phyloP scores from a whole-genome alignment of 2,329 filamentous ascomycete genomes.

The Talaromyces sp. region DNA sequence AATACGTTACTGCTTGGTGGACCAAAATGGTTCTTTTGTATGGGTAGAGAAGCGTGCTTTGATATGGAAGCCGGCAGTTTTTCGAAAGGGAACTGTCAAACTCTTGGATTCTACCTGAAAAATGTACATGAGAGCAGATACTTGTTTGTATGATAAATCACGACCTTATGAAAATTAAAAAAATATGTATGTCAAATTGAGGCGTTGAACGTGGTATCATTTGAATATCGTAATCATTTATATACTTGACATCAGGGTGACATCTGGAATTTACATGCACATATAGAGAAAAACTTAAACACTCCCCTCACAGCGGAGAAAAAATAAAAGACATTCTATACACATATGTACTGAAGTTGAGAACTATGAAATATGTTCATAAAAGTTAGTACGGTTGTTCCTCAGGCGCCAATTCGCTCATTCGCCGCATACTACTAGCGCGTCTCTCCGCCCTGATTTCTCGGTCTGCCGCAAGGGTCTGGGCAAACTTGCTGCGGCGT shows the following conservation, averaged over 20 bases:
- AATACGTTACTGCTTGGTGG: slow-evolving; percentile 7
- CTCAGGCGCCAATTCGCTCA: neutral
- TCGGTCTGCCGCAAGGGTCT: slow-evolving; percentile 27
- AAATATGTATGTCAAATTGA: too few species aligned
- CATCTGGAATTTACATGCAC: neutral
- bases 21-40: slow-evolving; percentile 1
- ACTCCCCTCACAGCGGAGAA: too few species aligned
- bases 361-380: neutral
- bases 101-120: neutral
- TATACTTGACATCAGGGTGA: neutral
- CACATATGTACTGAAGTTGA: neutral
- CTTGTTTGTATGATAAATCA: too few species aligned
- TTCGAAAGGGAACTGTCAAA: neutral
- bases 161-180: too few species aligned
- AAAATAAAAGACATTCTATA: too few species aligned
- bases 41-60: slow-evolving; percentile 4
- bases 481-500: slow-evolving; percentile 48
- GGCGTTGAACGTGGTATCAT: neutral
- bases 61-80: slow-evolving; percentile 6
- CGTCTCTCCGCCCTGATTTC: slow-evolving; percentile 10
- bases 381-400: neutral
- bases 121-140: too few species aligned
- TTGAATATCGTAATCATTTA: neutral
- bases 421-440: slow-evolving; percentile 14
- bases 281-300: too few species aligned